phyloP scores from a whole-genome alignment of 371 early-diverging fungal species.

The Mortierella sp. region DNA sequence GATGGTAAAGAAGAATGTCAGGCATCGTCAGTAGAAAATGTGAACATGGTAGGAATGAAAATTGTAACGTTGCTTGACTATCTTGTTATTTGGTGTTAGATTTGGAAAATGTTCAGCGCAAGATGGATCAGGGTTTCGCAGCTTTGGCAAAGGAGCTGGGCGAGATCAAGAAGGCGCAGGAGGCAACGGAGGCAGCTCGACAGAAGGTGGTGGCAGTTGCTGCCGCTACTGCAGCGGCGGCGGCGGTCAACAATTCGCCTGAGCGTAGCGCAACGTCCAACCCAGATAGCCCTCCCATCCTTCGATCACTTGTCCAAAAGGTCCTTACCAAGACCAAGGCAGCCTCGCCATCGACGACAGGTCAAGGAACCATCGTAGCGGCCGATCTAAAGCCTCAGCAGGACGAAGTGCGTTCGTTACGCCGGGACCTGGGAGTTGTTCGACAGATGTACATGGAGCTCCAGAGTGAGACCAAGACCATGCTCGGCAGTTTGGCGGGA shows the following conservation, averaged over 20 bases:
- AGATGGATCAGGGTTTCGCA: conserved; percentile 60
- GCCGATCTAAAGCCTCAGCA: conserved; percentile 59
- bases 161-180: conserved; percentile 59
- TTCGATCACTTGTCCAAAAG: conserved; percentile 51
- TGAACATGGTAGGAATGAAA: neutral
- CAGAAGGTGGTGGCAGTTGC: conserved; percentile 42
- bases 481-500: conserved; percentile 60
- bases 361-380: conserved; percentile 53
- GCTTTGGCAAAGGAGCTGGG: conserved; percentile 55
- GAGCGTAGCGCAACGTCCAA: conserved; percentile 8
- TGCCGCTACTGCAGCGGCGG: no score
- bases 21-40: neutral
- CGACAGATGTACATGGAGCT: conserved; percentile 74
- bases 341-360: conserved; percentile 4
- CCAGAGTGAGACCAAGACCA: conserved; percentile 61
- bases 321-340: conserved; percentile 38
- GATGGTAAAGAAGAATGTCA: conserved; percentile 59
- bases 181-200: conserved; percentile 37
- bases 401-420: conserved; percentile 60
- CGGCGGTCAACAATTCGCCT: conserved; percentile 15
- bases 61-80: neutral
- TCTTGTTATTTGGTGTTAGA: conserved; percentile 16
- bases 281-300: conserved; percentile 23
- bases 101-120: conserved; percentile 56
- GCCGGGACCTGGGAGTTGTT: conserved; percentile 70